Conservation (phyloP, 805 yeast species). For the Kluyveromyces siamensis region DNA sequence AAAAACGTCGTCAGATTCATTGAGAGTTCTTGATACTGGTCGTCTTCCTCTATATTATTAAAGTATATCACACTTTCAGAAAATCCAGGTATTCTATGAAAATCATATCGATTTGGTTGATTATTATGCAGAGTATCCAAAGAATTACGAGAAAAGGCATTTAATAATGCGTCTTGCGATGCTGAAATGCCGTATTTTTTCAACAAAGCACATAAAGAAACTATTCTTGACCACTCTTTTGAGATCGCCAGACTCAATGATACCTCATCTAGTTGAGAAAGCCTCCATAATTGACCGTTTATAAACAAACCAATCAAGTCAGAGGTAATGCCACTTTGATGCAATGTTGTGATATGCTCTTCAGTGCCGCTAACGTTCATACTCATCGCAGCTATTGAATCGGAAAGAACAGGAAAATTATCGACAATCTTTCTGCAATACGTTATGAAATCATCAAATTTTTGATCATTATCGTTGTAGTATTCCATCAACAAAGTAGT, state of each 20-base stretch:
- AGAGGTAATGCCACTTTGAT: constrained; percentile 20
- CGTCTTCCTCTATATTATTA: constrained; percentile 67
- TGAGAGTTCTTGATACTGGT: constrained; percentile 38
- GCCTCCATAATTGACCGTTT: constrained; percentile 25
- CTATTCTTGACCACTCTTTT: constrained; percentile 13
- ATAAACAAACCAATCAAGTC: constrained; percentile 24
- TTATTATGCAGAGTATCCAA: constrained; percentile 14
- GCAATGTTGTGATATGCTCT: constrained; percentile 9
- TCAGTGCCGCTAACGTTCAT: constrained; percentile 5
- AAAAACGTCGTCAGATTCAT: constrained; percentile 38
- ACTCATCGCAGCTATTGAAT: constrained; percentile 8
- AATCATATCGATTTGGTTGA: constrained; percentile 27
- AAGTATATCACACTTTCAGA: constrained; percentile 49
- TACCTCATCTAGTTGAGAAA: constrained; percentile 15
- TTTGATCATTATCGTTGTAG: constrained; percentile 18
- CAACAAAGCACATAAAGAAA: constrained; percentile 8
- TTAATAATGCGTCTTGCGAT: constrained; percentile 13
- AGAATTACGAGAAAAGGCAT: constrained; percentile 17
- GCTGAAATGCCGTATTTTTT: background rate
- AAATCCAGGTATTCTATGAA: constrained; percentile 24
- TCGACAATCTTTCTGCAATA: constrained; percentile 32
- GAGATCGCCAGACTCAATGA: constrained; percentile 14
- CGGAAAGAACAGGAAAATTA: constrained; percentile 30
- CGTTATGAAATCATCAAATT: constrained; percentile 28
- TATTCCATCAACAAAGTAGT: constrained; percentile 42